Percentiles rank a stretch among this genome's conserved stretches.
Evolutionary conservation across 148 eudicot genomes (phyloP).

Genomic region (Arctostaphylos glauca): DNA sequence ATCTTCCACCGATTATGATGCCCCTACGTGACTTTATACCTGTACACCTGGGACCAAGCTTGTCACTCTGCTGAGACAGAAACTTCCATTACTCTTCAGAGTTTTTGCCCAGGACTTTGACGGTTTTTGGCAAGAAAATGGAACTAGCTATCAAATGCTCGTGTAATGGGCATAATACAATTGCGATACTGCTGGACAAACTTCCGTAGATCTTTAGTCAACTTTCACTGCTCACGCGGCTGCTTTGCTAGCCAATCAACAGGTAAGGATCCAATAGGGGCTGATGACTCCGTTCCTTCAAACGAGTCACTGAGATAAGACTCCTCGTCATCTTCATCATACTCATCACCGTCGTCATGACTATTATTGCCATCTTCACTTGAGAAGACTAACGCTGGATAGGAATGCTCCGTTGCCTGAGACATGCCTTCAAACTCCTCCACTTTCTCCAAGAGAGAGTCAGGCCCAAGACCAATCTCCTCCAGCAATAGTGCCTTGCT

Average conservation of each 20-base stretch:
- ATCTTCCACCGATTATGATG: background rate
- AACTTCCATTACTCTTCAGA: background rate
- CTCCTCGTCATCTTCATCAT: conserved; percentile 33
- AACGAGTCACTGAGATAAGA: conserved; percentile 30
- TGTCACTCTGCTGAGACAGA: background rate
- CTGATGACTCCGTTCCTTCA: conserved; percentile 27
- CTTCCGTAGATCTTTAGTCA: background rate
- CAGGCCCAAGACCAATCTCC: conserved; percentile 60
- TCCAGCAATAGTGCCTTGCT: conserved; percentile 72
- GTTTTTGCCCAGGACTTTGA: background rate
- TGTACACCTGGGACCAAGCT: background rate
- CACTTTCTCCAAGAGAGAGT: conserved; percentile 67
- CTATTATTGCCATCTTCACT: conserved; percentile 23
- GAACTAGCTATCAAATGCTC: background rate
- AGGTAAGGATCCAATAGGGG: conserved; percentile 69
- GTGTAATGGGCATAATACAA: background rate
- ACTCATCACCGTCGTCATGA: conserved; percentile 19
- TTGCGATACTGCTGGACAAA: background rate
- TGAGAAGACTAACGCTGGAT: conserved; percentile 56
- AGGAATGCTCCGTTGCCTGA: conserved; percentile 67
- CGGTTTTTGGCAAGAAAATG: background rate
- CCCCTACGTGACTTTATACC: background rate
- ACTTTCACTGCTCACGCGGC: conserved; percentile 25
- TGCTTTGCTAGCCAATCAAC: conserved; percentile 58
- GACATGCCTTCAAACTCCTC: conserved; percentile 66